Evolutionary conservation across 2,329 filamentous ascomycete genomes (phyloP).

Genomic region (Nemania sp.): DNA sequence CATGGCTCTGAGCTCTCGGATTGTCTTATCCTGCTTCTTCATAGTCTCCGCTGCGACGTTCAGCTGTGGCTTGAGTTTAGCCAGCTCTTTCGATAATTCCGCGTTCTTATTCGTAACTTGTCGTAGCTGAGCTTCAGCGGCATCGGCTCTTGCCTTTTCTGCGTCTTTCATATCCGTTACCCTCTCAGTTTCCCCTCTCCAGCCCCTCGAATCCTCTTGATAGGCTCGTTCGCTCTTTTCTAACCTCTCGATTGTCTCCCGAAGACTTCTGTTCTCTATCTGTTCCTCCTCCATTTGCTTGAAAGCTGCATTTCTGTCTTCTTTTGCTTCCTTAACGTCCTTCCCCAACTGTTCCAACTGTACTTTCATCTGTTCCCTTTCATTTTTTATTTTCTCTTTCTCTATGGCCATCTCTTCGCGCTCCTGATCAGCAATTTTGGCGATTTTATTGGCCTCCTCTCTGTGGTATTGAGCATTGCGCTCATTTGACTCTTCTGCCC

Average conservation of each 20-base stretch:
- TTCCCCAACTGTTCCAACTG: too few relatives aligned
- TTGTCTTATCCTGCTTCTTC: neutral
- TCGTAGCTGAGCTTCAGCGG: neutral
- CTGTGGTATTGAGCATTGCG: neutral
- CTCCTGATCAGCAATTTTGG: neutral
- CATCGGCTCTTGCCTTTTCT: neutral
- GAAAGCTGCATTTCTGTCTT: neutral
- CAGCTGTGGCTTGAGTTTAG: neutral
- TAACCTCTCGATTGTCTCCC: neutral
- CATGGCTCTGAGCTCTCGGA: neutral
- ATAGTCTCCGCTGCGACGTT: neutral
- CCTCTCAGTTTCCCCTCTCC: neutral
- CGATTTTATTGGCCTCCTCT: neutral
- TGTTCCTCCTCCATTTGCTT: neutral
- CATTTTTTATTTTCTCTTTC: too few relatives aligned
- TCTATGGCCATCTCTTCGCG: neutral
- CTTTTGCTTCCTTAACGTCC: neutral
- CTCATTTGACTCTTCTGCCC: neutral
- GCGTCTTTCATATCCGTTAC: neutral
- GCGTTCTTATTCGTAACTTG: neutral
- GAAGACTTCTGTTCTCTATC: neutral
- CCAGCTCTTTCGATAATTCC: conserved; percentile 1
- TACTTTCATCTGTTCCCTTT: conserved; percentile 7
- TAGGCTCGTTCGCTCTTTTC: neutral
- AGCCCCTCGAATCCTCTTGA: neutral